phyloP scores from a whole-genome alignment of 2,329 filamentous ascomycete genomes.

The Alternaria longipes region DNA sequence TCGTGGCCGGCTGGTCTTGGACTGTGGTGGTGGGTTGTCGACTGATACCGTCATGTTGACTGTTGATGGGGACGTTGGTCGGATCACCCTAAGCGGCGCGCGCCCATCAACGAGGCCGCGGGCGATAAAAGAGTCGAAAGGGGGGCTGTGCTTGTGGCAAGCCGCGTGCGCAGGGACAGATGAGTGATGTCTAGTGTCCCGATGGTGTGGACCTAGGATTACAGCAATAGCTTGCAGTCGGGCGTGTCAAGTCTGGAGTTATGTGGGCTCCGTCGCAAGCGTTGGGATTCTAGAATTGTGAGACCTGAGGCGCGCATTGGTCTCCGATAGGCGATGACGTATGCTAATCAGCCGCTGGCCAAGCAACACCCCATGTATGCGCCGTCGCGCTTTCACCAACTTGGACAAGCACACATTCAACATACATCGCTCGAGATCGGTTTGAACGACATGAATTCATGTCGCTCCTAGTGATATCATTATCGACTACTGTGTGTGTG shows the following conservation, averaged over 20 bases:
- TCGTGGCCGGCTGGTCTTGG: conserved; percentile 55
- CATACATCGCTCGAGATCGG: background rate
- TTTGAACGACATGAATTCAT: conserved; percentile 49
- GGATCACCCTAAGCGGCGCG: conserved; percentile 4
- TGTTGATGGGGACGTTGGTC: background rate
- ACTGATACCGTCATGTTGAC: conserved; percentile 8
- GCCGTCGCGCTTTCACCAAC: background rate
- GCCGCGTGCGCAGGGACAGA: conserved; percentile 8
- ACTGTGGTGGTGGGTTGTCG: conserved; percentile 21
- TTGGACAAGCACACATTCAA: background rate
- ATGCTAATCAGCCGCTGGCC: conserved; percentile 22
- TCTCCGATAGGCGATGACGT: conserved; percentile 26
- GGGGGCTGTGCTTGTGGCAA: conserved; percentile 26
- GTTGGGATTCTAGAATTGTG: conserved; percentile 18
- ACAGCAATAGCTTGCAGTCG: background rate
- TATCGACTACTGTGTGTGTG: conserved; percentile 17
- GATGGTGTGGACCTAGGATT: background rate
- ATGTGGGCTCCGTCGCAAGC: conserved; percentile 5
- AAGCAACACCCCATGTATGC: conserved; percentile 11
- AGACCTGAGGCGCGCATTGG: conserved; percentile 3
- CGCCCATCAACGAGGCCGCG: conserved; percentile 18
- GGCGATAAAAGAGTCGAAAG: conserved; percentile 7
- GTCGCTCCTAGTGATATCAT: conserved; percentile 30
- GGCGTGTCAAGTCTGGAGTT: background rate
- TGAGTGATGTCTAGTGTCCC: background rate